Evolutionary conservation across 768 basidiomycete genomes (phyloP), one percentile per base, ranked within the genome.

Genomic region (Kwoniella shandongensis): DNA sequence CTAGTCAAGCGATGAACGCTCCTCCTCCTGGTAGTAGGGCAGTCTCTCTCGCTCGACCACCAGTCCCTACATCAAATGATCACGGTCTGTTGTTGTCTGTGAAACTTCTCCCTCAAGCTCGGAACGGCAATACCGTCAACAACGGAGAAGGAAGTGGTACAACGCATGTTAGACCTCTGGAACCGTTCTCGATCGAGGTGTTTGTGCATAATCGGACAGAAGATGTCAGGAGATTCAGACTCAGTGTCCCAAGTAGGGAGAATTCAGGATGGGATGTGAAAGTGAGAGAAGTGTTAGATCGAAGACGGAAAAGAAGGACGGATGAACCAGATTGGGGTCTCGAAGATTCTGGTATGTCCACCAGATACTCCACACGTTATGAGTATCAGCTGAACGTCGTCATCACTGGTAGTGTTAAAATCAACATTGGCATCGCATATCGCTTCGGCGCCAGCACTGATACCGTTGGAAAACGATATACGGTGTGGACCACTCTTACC

Each of bases 171-270:
- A 40, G 41, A 32, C 27, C 59, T 2, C 48, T 73, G n/a, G 71
- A 74, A 22, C 66, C 65, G 47, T 76, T 76, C 59, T 65, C 59
- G 18, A 30, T 74, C 0, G 75, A 76, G 51, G 67, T 76, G 8
- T 76, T 74, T 54, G 70, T 76, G 15, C 67, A 74, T 62, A 76
- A 76, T 60, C 57, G 66, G 35, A 71, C 69, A 13, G 59, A 72
- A 10, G 58, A 70, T 18, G 51, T 65, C n/a, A 46, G 66, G 27
- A 47, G 75, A 11, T 74, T 76, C 57, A 62, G 66, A 11, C 41
- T 76, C 23, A 56, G 59, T 20, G 57, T 73, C 2, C 75, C 75
- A 2, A 50, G 57, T 44, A 52, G 52, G 48, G 51, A 22, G 22
- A 57, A 36, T 4, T 61, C 49, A 15, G 62, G 44, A 3, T 40